A percentile compares a stretch with the other conserved stretches of the same genome.
Conservation (phyloP, 306 rosid genomes). For the Trifolium pratense region DNA sequence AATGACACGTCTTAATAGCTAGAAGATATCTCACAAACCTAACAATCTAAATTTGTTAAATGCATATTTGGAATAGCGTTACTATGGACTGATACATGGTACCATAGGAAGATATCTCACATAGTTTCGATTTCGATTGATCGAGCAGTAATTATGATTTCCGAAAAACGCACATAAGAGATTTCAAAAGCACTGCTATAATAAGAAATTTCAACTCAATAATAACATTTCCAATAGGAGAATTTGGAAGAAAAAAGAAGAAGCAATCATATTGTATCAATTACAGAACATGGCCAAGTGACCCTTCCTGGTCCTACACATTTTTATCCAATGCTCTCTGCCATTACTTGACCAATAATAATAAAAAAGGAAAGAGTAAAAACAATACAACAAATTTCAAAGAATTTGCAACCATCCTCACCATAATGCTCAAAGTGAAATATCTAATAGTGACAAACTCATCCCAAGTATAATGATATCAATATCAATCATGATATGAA, state of each 20-base stretch:
- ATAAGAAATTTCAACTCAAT: conserved; percentile 4
- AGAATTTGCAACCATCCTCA: conserved; percentile 9
- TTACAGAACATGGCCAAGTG: conserved; percentile 20
- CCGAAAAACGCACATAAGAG: not conserved
- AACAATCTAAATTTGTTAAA: no score
- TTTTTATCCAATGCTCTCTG: not conserved
- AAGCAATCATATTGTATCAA: conserved; percentile 1
- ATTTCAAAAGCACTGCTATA: not conserved
- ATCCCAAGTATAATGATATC: conserved; percentile 13
- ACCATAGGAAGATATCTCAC: no score
- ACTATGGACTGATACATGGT: not conserved
- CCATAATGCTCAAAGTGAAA: conserved; percentile 4
- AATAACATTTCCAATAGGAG: conserved; percentile 5
- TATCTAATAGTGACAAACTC: conserved; percentile 11
- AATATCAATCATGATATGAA: conserved; percentile 22
- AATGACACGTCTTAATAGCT: no score
- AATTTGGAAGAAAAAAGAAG: not conserved
- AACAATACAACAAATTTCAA: conserved; percentile 1
- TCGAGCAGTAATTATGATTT: no score
- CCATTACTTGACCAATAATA: conserved; percentile 6
- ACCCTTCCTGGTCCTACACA: not conserved
- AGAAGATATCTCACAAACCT: no score
- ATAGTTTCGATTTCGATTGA: no score
- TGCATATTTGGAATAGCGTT: not conserved
- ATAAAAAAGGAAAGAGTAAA: not conserved